phyloP scores from a whole-genome alignment of 2,329 filamentous ascomycete genomes.

The Myriosclerotinia curreyana region DNA sequence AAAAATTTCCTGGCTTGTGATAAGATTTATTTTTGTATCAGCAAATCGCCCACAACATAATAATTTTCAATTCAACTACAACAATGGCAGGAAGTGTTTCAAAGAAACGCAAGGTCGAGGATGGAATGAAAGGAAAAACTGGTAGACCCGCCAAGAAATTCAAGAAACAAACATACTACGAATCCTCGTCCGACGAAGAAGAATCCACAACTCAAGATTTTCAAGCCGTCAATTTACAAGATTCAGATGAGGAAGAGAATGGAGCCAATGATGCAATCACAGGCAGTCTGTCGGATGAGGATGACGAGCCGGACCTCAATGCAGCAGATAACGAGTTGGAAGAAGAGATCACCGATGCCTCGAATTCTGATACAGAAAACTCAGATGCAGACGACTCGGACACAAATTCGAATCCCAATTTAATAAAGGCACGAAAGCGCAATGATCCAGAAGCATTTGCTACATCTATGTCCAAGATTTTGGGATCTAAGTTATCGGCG shows the following conservation, averaged over 20 bases:
- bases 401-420: constrained; percentile 44
- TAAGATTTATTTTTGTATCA: constrained; percentile 19
- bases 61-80: constrained; percentile 18
- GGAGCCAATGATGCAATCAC: constrained; percentile 34
- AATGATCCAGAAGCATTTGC: constrained; percentile 92
- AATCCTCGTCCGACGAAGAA: constrained; percentile 55
- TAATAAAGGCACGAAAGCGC: constrained; percentile 66
- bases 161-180: constrained; percentile 61
- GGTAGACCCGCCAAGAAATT: constrained; percentile 53
- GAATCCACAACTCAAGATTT: constrained; percentile 43
- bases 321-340: constrained; percentile 27
- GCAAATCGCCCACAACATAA: neutral
- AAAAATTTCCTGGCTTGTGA: constrained; percentile 19
- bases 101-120: constrained; percentile 58
- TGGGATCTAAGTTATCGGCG: constrained; percentile 81
- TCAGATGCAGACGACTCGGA: constrained; percentile 40
- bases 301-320: constrained; percentile 31
- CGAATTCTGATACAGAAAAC: constrained; percentile 39
- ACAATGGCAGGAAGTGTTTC: constrained; percentile 38
- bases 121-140: constrained; percentile 52
- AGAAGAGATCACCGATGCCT: constrained; percentile 41
- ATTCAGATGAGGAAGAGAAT: constrained; percentile 39
- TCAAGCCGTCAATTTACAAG: constrained; percentile 49
- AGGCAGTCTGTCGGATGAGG: constrained; percentile 32
- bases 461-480: constrained; percentile 88